Base-by-base conservation (phyloP, 306 rosid species). In the Adenanthera pavonina region DNA sequence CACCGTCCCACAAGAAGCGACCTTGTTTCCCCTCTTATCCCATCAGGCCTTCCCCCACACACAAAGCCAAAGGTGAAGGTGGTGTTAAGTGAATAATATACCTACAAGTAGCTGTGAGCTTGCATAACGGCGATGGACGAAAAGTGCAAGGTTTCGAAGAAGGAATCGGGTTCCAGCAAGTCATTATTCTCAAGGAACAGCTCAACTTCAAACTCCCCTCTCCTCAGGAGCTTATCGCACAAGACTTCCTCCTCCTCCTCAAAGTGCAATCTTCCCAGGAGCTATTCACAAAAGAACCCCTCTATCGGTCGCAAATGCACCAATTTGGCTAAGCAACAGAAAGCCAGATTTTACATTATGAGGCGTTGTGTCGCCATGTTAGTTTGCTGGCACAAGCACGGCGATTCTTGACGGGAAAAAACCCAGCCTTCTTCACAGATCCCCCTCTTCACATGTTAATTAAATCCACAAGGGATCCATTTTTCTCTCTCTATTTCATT, bases 361-460 rank as follows among this genome's bases (percentile, higher is more conserved):
- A 90, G 98, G 40, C 65, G 98, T 34, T 93, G 99, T 65, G 98
- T 95, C 1, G 98, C 99, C 48, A 95, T 95, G 98, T 89, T 95
- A 19, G 97, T 93, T 72, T 95, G 99, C 74, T 95, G 99, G 99
- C 98, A 92, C 87, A 95, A 95, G 74, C 98, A 93, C 64, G 96
- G 99, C 5, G 97, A 94, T 87, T 87, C 89, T 66, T 84, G 84
- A 90, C 10, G 19, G 12, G 15, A 51, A 51, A 51, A 51, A 15
- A 16, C n/a, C 17, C 1, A 1, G 43, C 40, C 43, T 16, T 8
- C 9, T 40, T 14, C 71, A 56, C 69, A 51, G 80, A 83, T 83
- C 81, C 66, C 66, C 69, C 41, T 78, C 69, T 64, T 78, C 74
- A 9, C 56, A 64, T 78, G 74, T 74, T 49, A 44, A 76, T 89